These are phyloP conservation scores for Exophiala mesophila DNA, from an alignment of 2,329 filamentous ascomycete genomes.

Conservation along the genomic window DNA sequence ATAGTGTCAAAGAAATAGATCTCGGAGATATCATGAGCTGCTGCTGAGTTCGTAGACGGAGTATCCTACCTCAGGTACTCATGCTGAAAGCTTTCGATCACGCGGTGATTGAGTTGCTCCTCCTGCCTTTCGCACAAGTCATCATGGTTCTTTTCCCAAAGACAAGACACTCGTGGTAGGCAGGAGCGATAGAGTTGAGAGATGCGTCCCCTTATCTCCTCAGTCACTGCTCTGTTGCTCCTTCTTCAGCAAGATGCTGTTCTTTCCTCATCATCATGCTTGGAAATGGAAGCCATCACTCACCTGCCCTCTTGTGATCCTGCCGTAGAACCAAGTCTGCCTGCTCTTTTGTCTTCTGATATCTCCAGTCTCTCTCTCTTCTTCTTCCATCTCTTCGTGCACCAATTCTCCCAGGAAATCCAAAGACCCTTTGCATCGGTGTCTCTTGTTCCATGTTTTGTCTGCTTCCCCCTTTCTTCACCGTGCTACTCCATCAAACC, in stretches of 20 bases:
- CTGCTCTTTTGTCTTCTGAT: neutral
- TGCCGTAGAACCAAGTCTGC: conserved; percentile 1
- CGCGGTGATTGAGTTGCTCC: neutral
- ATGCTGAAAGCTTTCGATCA: neutral
- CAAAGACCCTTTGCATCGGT: neutral
- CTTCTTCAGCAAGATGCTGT: no score
- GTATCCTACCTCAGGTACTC: neutral
- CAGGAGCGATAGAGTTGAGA: neutral
- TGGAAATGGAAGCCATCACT: neutral
- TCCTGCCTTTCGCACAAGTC: neutral
- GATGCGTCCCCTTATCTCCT: neutral
- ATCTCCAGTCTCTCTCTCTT: neutral
- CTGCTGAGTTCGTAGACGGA: neutral
- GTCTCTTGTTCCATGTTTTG: neutral
- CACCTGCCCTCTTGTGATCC: conserved; percentile 4
- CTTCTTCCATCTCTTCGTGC: neutral
- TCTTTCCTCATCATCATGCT: neutral
- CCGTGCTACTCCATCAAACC: conserved; percentile 3
- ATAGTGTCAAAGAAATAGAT: neutral
- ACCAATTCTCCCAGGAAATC: neutral
- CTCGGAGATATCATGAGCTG: neutral
- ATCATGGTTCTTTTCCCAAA: neutral
- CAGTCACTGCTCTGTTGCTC: neutral
- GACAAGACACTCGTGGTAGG: neutral
- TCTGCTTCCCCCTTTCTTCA: conserved; percentile 1